A percentile compares a stretch with the other conserved stretches of the same genome.
These are phyloP conservation scores for Mycocentrospora acerina DNA, from an alignment of 2,329 filamentous ascomycete genomes.

Conservation along the genomic window DNA sequence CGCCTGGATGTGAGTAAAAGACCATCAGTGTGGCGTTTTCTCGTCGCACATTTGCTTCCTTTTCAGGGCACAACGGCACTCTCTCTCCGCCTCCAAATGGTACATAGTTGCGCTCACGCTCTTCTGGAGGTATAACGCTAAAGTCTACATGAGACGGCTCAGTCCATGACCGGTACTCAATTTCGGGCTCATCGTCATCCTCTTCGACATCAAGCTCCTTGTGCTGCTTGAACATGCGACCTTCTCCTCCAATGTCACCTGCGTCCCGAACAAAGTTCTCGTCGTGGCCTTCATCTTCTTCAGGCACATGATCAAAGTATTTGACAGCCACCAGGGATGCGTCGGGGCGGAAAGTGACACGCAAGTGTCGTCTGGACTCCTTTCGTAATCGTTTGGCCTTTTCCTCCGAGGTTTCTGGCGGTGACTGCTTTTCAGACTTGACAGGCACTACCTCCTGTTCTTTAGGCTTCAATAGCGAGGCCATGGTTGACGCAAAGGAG, in stretches of 20 bases:
- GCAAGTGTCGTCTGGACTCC: constrained; percentile 68
- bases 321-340: constrained; percentile 66
- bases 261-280: constrained; percentile 71
- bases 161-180: constrained; percentile 33
- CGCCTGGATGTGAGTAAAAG: constrained; percentile 46
- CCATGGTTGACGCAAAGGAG: constrained; percentile 45
- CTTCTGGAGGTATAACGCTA: constrained; percentile 41
- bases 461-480: constrained; percentile 55
- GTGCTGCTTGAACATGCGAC: constrained; percentile 55
- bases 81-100: constrained; percentile 48
- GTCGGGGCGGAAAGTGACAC: constrained; percentile 71
- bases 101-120: constrained; percentile 47
- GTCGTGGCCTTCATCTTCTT: constrained; percentile 68
- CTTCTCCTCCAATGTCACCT: constrained; percentile 68
- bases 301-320: constrained; percentile 70
- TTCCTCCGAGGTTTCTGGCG: constrained; percentile 67
- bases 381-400: constrained; percentile 69
- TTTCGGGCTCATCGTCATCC: constrained; percentile 59
- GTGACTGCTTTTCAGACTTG: constrained; percentile 55
- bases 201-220: constrained; percentile 67
- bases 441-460: constrained; percentile 48
- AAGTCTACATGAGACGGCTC: constrained; percentile 47
- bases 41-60: constrained; percentile 45
- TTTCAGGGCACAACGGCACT: constrained; percentile 46
- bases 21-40: constrained; percentile 52